Evolutionary conservation across 768 basidiomycete genomes (phyloP), one percentile per base, ranked within the genome.

Genomic region (Sporobolomyces roseus): DNA sequence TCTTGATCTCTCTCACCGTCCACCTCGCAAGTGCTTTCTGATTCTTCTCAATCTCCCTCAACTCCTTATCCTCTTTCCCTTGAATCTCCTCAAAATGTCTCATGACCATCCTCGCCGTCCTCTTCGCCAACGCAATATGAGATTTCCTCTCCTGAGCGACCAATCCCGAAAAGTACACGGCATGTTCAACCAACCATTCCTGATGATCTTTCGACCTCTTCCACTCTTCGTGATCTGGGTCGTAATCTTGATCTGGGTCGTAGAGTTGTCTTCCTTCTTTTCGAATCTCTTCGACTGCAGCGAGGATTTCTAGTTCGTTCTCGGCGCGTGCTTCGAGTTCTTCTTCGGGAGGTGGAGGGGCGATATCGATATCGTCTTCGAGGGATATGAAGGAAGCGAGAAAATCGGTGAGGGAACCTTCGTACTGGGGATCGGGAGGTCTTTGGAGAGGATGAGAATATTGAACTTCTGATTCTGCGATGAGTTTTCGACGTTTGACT

Each of bases 81-180:
- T 83, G 85, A 58, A 85, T 81, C 35, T 80, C 81, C 72, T 89
- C 90, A 85, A 90, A 96, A 77, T 93, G 88, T 27, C 79, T 83
- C 70, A 85, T 83, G 23, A 97, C 79, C 72, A 84, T 84, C 38
- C 80, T 81, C 4, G 89, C 87, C 63, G 92, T 83, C 68, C 81
- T 79, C 27, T 78, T 79, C n/a, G 82, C 86, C 1, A 75, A 56
- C 0, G 66, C 59, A 10, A 78, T 70, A 58, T 78, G 77, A 6
- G 76, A 70, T 80, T 76, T 78, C 81, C 78, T 68, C 83, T 77
- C 78, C 33, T 75, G 77, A 46, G 76, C 38, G 58, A 81, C 77
- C 23, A 77, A 76, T 48, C 76, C 76, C 30, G 77, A 32, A 3
- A 79, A 77, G 63, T 77, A 74, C 3, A 74, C 54, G 48, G 78